Conservation (phyloP, 2,329 filamentous ascomycete species). For the Fusarium clavum region DNA sequence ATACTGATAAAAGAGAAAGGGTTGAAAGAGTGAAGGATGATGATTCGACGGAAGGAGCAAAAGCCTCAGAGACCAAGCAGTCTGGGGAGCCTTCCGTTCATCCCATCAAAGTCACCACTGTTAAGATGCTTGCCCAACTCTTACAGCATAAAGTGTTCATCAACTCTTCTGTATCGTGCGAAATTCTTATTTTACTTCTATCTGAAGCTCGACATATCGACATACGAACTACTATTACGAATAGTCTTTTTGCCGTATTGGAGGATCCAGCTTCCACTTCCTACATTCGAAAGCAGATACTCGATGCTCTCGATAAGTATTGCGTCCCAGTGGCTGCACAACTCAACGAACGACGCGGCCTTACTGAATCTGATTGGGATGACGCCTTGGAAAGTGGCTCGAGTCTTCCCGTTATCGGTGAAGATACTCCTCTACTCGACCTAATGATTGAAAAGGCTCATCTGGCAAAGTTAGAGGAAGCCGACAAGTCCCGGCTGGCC, state of each 20-base stretch:
- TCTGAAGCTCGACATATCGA: conserved; percentile 50
- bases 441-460: conserved; percentile 11
- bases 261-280: conserved; percentile 23
- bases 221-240: conserved; percentile 46
- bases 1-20: conserved; percentile 4
- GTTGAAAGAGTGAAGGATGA: neutral
- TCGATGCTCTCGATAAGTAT: conserved; percentile 44
- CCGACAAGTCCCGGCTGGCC: conserved; percentile 29
- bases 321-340: conserved; percentile 47
- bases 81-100: conserved; percentile 13
- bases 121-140: conserved; percentile 54
- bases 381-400: neutral
- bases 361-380: conserved; percentile 48
- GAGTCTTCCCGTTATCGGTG: conserved; percentile 20
- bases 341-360: conserved; percentile 47
- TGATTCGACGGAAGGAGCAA: neutral
- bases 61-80: neutral
- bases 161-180: conserved; percentile 39
- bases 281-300: conserved; percentile 34
- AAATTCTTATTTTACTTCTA: conserved; percentile 48
- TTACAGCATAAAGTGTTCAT: conserved; percentile 48
- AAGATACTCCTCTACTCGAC: conserved; percentile 15
- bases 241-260: conserved; percentile 45
- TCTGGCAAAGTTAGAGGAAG: neutral
- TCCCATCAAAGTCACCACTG: conserved; percentile 51